phyloP scores from a whole-genome alignment of 306 rosid species.

The Heteromeles arbutifolia region DNA sequence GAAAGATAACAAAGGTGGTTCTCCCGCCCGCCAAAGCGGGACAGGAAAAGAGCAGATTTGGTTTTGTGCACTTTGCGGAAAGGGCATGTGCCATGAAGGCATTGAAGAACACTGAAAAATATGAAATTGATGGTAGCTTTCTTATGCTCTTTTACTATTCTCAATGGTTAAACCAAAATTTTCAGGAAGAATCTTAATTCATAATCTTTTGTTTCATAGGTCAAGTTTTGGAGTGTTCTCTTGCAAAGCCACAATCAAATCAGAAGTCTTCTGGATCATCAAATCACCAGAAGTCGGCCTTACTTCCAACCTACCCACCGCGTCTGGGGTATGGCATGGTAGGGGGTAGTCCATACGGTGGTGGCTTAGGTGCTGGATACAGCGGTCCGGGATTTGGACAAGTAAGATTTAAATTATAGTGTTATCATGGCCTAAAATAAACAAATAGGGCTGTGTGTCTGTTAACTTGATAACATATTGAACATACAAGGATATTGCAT shows the following conservation, averaged over 20 bases:
- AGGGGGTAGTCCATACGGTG: constrained; percentile 45
- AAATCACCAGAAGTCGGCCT: constrained; percentile 29
- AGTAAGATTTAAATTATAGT: constrained; percentile 35
- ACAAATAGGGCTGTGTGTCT: not conserved
- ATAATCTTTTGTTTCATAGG: constrained; percentile 33
- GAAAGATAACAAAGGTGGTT: constrained; percentile 66
- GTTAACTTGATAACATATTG: not conserved
- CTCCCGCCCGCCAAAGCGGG: constrained; percentile 68
- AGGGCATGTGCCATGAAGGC: constrained; percentile 64
- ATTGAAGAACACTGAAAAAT: constrained; percentile 52
- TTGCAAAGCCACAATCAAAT: constrained; percentile 65
- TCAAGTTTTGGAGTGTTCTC: constrained; percentile 61
- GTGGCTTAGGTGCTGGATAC: constrained; percentile 50
- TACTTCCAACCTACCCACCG: constrained; percentile 51
- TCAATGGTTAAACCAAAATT: constrained; percentile 4
- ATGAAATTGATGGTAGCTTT: constrained; percentile 56
- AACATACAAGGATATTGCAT: not conserved
- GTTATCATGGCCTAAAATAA: not conserved
- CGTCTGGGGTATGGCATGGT: constrained; percentile 48
- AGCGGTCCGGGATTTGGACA: constrained; percentile 53
- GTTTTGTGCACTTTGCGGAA: constrained; percentile 69
- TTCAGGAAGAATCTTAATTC: not conserved
- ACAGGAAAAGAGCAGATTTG: constrained; percentile 58
- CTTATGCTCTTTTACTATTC: constrained; percentile 1
- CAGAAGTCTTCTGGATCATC: constrained; percentile 42